Conservation (phyloP, 202 grass and related monocot species). For the Hordeum pubiflorum region DNA sequence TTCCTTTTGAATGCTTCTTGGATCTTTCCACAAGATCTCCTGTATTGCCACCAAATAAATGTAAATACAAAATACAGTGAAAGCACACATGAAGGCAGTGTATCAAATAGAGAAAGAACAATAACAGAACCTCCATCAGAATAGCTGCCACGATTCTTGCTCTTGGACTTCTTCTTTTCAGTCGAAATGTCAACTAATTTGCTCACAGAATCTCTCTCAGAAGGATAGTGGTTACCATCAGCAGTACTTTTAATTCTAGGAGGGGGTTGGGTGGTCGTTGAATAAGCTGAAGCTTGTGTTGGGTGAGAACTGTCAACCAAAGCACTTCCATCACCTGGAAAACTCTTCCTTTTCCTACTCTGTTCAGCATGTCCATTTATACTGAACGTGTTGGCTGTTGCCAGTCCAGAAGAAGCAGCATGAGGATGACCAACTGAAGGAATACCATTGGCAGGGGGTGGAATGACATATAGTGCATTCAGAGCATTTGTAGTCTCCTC, state of each 20-base stretch:
- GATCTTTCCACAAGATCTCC: constrained; percentile 49
- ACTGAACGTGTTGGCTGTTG: constrained; percentile 26
- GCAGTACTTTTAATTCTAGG: constrained; percentile 37
- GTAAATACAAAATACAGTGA: constrained; percentile 18
- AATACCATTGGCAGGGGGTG: constrained; percentile 35
- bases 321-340: constrained; percentile 19
- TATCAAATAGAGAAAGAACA: constrained; percentile 12
- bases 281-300: constrained; percentile 41
- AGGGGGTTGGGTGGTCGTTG: constrained; percentile 42
- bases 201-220: constrained; percentile 44
- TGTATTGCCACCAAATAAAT: constrained; percentile 34
- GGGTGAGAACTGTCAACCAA: constrained; percentile 29
- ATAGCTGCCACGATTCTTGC: constrained; percentile 49
- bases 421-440: constrained; percentile 39
- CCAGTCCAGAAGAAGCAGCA: constrained; percentile 37
- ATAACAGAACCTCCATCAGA: constrained; percentile 71
- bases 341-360: constrained; percentile 61
- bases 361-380: constrained; percentile 46
- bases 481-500: constrained; percentile 81
- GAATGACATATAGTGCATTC: constrained; percentile 63
- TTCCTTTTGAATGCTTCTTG: constrained; percentile 72
- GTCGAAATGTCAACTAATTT: constrained; percentile 45
- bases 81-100: constrained; percentile 15
- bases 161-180: constrained; percentile 61
- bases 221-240: constrained; percentile 40